Percentiles rank a stretch among this genome's conserved stretches.
These are phyloP conservation scores for Pestalotiopsis sp. DNA, from an alignment of 2,329 filamentous ascomycete genomes.

Conservation along the genomic window DNA sequence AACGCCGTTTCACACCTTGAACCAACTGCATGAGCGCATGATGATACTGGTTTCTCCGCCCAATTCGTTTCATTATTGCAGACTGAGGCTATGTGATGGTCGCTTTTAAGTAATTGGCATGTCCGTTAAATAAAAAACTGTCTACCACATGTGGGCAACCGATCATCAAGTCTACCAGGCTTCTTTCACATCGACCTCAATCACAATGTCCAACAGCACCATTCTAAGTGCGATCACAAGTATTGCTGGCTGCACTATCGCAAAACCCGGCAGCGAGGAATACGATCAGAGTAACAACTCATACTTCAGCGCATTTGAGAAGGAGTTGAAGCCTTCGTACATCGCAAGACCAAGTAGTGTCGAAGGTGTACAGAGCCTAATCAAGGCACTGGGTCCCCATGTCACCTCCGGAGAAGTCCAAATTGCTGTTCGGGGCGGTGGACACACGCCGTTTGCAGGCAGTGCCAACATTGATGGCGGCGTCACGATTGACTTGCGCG, in stretches of 20 bases:
- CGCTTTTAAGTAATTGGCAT: no score
- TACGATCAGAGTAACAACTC: slow-evolving; percentile 19
- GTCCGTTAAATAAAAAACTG: no score
- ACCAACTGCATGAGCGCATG: neutral
- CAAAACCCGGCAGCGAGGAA: slow-evolving; percentile 21
- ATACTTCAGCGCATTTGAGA: slow-evolving; percentile 25
- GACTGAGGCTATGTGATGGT: no score
- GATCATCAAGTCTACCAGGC: no score
- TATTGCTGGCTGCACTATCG: neutral
- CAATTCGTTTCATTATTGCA: no score
- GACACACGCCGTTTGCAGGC: slow-evolving; percentile 16
- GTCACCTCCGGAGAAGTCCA: slow-evolving; percentile 14
- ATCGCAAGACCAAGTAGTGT: slow-evolving; percentile 18
- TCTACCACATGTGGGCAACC: no score
- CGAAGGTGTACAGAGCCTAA: slow-evolving; percentile 14
- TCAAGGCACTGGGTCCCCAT: slow-evolving; percentile 16
- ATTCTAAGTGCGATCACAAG: neutral
- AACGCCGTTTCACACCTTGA: neutral
- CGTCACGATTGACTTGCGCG: slow-evolving; percentile 21
- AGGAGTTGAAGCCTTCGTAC: slow-evolving; percentile 19
- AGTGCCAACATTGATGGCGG: slow-evolving; percentile 20
- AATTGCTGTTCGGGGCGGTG: neutral
- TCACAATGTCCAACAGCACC: neutral
- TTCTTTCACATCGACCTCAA: no score
- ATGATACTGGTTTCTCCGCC: neutral